phyloP scores from a whole-genome alignment of 1,139 yeast genomes.

The Hemisphaericaspora subhashii region DNA sequence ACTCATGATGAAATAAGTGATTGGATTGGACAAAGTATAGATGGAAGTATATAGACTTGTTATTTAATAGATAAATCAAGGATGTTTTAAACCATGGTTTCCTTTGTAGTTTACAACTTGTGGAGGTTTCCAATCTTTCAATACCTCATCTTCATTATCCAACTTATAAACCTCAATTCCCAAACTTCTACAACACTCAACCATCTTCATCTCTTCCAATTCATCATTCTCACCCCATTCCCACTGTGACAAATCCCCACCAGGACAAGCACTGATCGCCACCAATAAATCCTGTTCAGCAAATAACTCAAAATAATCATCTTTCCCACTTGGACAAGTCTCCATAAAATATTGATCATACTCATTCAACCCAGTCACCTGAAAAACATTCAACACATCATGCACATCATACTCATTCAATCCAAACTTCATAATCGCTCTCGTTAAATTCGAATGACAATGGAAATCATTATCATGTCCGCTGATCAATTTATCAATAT shows the following conservation, averaged over 20 bases:
- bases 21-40: conserved; percentile 49
- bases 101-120: conserved; percentile 53
- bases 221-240: conserved; percentile 62
- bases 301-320: conserved; percentile 64
- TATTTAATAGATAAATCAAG: conserved; percentile 9
- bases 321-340: conserved; percentile 59
- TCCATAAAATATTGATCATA: conserved; percentile 71
- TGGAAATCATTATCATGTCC: conserved; percentile 67
- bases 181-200: conserved; percentile 61
- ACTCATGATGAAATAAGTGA: conserved; percentile 45
- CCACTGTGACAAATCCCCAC: conserved; percentile 69
- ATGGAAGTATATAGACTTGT: conserved; percentile 40
- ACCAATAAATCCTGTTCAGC: conserved; percentile 66
- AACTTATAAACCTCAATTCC: conserved; percentile 60
- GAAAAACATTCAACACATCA: conserved; percentile 69
- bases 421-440: conserved; percentile 60
- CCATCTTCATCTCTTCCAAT: conserved; percentile 51
- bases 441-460: conserved; percentile 62
- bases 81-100: conserved; percentile 49
- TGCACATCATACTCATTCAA: conserved; percentile 67
- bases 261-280: conserved; percentile 70
- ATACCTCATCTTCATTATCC: conserved; percentile 41
- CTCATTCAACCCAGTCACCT: conserved; percentile 65
- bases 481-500: conserved; percentile 61
- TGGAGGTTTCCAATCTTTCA: conserved; percentile 54